Evolutionary conservation across 805 yeast species (phyloP).

Genomic region (Pichia insulana): DNA sequence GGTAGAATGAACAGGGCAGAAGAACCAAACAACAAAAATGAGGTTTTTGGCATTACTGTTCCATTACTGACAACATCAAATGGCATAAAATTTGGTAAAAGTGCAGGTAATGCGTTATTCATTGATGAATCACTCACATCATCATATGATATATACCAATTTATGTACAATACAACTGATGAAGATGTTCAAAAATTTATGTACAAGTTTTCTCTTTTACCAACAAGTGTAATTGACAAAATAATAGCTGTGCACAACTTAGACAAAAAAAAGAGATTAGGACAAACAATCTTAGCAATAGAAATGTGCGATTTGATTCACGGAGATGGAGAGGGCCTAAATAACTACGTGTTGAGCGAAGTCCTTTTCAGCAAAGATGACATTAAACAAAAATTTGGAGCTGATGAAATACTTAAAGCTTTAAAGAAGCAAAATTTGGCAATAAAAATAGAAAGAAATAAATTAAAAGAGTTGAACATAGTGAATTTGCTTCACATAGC

Average conservation of each 20-base stretch:
- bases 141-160: conserved; percentile 78
- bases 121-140: conserved; percentile 67
- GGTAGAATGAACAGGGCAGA: conserved; percentile 38
- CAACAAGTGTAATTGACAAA: conserved; percentile 46
- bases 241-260: conserved; percentile 44
- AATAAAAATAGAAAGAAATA: conserved; percentile 26
- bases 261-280: conserved; percentile 58
- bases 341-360: conserved; percentile 58
- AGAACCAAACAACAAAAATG: conserved; percentile 9
- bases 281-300: conserved; percentile 69
- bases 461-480: conserved; percentile 31
- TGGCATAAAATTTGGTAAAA: conserved; percentile 93
- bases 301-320: conserved; percentile 85
- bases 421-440: conserved; percentile 54
- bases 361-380: conserved; percentile 39
- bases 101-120: conserved; percentile 95
- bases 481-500: conserved; percentile 44
- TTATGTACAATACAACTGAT: conserved; percentile 72
- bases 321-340: conserved; percentile 67
- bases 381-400: conserved; percentile 30
- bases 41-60: conserved; percentile 72
- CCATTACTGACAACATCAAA: conserved; percentile 81
- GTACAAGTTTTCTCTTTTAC: conserved; percentile 72
- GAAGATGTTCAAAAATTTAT: conserved; percentile 61
- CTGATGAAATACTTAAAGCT: conserved; percentile 43